Evolutionary conservation across 371 early-diverging fungal genomes (phyloP), one percentile per base, ranked within the genome.

Genomic region (Funneliformis caledonium): DNA sequence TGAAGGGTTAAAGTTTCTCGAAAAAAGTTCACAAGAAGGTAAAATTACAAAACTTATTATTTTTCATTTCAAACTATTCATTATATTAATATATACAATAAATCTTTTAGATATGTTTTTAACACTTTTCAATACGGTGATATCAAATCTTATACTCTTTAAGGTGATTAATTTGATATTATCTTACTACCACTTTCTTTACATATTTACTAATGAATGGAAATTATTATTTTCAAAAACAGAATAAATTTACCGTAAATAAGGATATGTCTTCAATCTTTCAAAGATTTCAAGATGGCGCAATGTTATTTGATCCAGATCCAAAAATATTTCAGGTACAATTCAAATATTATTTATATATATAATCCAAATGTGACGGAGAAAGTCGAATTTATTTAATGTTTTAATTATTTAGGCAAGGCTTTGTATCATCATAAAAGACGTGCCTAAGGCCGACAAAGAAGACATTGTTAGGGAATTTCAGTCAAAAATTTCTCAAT

Each of bases 241-340:
- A 75, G 52, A 78, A 59, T 52, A 60, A 70, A 43, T 72, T 72
- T 74, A 61, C 80, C 0, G 33, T 80, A 22, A 73, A 77, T 72
- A 11, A 74, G 16, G 73, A 80, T n/a, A 80, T 73, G 10, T 72
- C 80, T 2, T 8, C 26, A 64, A 80, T 80, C 73, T 80, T 80
- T 73, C 72, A 80, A 60, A 77, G 73, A 37, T 80, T 80, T 73
- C 80, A 80, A 48, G 73, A 48, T 61, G 61, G 76, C 1, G 52
- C 43, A 14, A 61, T 2, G 79, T 42, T 50, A 14, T 60, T 80
- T 22, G 26, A 43, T 16, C 4, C 69, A 4, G 56, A 52, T 78
- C 22, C 64, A 78, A 61, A 65, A 11, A 47, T 78, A n/a, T 65
- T 65, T 37, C 77, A 65, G 74, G 73, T 73, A 70, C 33, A 19